Evolutionary conservation across 805 yeast species (phyloP).

Genomic region (Osmozyma mogii): DNA sequence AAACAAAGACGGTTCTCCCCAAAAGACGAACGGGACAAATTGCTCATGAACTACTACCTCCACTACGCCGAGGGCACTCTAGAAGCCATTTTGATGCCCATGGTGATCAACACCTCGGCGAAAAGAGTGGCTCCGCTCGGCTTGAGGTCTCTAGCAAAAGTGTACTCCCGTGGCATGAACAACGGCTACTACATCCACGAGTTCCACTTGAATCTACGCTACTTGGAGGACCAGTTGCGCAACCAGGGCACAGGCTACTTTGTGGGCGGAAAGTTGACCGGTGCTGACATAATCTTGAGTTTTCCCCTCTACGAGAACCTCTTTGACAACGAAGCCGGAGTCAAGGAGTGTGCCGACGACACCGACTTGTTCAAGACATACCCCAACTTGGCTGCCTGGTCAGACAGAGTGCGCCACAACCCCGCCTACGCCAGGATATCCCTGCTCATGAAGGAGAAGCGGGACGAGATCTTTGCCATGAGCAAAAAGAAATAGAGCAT

Average conservation of each 20-base stretch:
- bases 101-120: constrained; percentile 33
- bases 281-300: constrained; percentile 47
- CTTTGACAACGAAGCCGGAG: constrained; percentile 3
- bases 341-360: background rate
- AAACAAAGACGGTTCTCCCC: constrained; percentile 29
- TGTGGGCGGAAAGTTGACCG: constrained; percentile 44
- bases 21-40: constrained; percentile 29
- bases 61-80: constrained; percentile 59
- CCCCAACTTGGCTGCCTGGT: background rate
- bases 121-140: constrained; percentile 41
- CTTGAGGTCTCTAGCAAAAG: constrained; percentile 34
- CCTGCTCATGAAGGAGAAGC: background rate
- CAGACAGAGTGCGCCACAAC: background rate
- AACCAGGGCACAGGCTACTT: constrained; percentile 29
- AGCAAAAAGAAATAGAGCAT: too few relatives aligned
- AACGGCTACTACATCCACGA: constrained; percentile 44
- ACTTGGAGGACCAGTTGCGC: constrained; percentile 32
- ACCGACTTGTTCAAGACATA: background rate
- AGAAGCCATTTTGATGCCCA: constrained; percentile 37
- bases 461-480: background rate
- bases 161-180: constrained; percentile 39
- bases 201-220: constrained; percentile 28
- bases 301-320: constrained; percentile 32
- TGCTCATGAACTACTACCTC: constrained; percentile 41
- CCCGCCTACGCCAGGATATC: background rate